Evolutionary conservation across 179 eudicot species (phyloP), one percentile per base, ranked within the genome.

Genomic region (Monotropa hypopitys): DNA sequence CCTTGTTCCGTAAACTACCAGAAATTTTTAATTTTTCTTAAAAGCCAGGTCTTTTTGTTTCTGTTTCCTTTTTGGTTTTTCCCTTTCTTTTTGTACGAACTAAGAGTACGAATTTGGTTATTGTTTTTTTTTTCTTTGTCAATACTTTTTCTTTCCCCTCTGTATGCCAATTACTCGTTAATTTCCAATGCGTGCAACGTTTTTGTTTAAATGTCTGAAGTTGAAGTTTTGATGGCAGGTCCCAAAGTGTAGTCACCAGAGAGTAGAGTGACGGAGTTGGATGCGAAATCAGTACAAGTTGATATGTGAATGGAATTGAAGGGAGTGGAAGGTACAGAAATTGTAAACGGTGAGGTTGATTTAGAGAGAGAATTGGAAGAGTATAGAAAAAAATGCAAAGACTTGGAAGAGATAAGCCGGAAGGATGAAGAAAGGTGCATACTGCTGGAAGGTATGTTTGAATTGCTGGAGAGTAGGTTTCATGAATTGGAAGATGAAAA

Each of bases 401-500:
- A 57, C 74, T 42, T 79, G 77, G 83, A 71, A 57, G 75, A 18
- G 53, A 77, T 67, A 45, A 63, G 23, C 33, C 49, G 78, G 63
- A 76, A 63, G 28, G 79, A 76, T 46, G 79, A 77, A 74, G 79
- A 84, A 23, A 51, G 77, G 73, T 15, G 47, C 30, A 63, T 70
- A 46, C 73, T 32, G 4, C 23, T 83, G 45, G 80, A 81, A 32
- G 35, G 21, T 57, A 83, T 78, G 12, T 81, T 83, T 76, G 84
- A 79, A 76, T 82, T 9, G 75, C 81, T 88, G 57, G 54, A 15
- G n/a, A 77, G 15, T 30, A 80, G 79, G 76, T 78, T 84, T 77
- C 80, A 77, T 76, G 84, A 62, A 61, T 56, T 88, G 74, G 84
- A 85, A 70, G 68, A 11, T 20, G 74, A 79, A 46, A 83, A 80